phyloP scores from a whole-genome alignment of 495 filamentous ascomycete species.

The Extremus antarcticus region DNA sequence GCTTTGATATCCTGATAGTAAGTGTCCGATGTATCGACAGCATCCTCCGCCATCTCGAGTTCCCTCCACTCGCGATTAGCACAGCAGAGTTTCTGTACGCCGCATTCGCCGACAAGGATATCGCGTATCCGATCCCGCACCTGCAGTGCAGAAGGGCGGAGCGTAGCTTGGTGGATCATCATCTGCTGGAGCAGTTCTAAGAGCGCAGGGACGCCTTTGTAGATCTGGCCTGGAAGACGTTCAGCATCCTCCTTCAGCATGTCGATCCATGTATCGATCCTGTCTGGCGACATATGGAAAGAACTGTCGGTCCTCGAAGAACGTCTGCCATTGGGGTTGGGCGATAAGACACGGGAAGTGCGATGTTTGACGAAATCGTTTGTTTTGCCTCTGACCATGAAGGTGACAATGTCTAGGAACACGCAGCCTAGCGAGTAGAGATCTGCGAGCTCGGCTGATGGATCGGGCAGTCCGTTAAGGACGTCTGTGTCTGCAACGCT shows the following conservation, averaged over 20 bases:
- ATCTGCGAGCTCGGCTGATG: constrained; percentile 41
- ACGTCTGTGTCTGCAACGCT: constrained; percentile 8
- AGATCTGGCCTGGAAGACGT: constrained; percentile 12
- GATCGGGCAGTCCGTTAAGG: constrained; percentile 8
- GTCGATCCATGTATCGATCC: constrained; percentile 69
- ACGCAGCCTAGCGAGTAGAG: constrained; percentile 69
- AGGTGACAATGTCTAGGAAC: constrained; percentile 57
- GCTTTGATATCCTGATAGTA: background rate
- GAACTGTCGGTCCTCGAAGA: constrained; percentile 46
- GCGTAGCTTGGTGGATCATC: constrained; percentile 23
- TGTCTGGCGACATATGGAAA: constrained; percentile 71
- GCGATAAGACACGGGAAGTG: constrained; percentile 48
- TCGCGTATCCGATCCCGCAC: constrained; percentile 25
- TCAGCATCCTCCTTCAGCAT: constrained; percentile 37
- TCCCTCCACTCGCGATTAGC: constrained; percentile 7
- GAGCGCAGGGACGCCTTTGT: constrained; percentile 24
- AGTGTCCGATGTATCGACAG: background rate
- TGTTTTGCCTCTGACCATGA: constrained; percentile 61
- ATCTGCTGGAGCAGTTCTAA: constrained; percentile 26
- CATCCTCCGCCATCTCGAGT: background rate
- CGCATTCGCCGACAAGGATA: constrained; percentile 23
- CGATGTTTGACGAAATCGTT: constrained; percentile 65
- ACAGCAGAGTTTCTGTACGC: constrained; percentile 18
- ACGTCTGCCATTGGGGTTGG: background rate
- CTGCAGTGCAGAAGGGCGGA: constrained; percentile 24